Evolutionary conservation across 2,329 filamentous ascomycete genomes (phyloP), one percentile per base, ranked within the genome.

Genomic region (Verticillium longisporum): DNA sequence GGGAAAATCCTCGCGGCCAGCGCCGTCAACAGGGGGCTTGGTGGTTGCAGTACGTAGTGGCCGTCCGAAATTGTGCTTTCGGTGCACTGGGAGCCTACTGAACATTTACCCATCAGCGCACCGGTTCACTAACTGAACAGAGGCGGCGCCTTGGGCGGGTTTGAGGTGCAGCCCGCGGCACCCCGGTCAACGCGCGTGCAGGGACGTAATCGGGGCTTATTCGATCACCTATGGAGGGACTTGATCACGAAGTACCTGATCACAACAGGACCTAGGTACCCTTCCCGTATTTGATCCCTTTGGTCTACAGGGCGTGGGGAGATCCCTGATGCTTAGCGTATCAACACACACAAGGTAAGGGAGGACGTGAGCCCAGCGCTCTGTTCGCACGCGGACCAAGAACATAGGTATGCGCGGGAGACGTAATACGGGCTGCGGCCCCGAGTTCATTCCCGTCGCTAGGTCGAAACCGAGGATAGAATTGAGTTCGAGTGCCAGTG

Each of bases 251-350:
- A 50, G 45, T 50, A 50, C 45, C 45, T 50, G 18, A 11, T 9
- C 18, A 26, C 7, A 50, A 21, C 7, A 18, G 45, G 45, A 21
- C n/a, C 45, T 50, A 7, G 11, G n/a, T 50, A 26, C 38, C 56
- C 14, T 45, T 58, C 56, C 56, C 56, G 56, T 58, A 58, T 58
- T 41, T 38, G 56, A 32, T 26, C 56, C 56, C 56, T 36, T 38
- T 50, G 10, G 56, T 26, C 33, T 26, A 58, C 15, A 36, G 32
- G 34, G 36, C 32, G 56, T 58, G 56, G 56, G 15, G 56, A 26
- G 45, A 50, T 21, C n/a, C 45, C 45, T 21, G 7, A 21, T 26
- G 7, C n/a, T 9, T 18, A 21, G 21, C n/a, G n/a, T 18, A 21
- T 50, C 45, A n/a, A 18, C n/a, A 50, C 45, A 26, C 45, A 50